These are phyloP conservation scores for Pholiota microspora DNA, from an alignment of 768 basidiomycete species.

Conservation along the genomic window DNA sequence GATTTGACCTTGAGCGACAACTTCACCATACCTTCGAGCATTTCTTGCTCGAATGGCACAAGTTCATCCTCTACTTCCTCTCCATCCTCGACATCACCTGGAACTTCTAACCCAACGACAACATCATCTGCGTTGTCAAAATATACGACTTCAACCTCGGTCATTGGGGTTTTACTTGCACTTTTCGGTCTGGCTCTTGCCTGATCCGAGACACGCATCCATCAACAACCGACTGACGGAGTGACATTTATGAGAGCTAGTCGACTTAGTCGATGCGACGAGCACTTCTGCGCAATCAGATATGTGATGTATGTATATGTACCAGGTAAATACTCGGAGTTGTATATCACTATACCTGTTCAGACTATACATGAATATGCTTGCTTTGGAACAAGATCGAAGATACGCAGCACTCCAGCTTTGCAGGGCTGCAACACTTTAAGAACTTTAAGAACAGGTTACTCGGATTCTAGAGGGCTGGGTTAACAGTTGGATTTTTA, in stretches of 20 bases:
- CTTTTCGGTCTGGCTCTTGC: conserved; percentile 3
- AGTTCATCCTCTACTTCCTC: conserved; percentile 6
- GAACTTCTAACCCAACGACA: not conserved
- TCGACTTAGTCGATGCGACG: not conserved
- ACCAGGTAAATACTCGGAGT: conserved; percentile 5
- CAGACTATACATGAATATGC: not conserved
- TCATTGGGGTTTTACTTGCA: not conserved
- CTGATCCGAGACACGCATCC: not conserved
- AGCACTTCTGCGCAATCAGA: not conserved
- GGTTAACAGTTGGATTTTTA: too few species aligned
- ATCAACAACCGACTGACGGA: not conserved
- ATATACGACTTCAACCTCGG: not conserved
- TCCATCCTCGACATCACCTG: not conserved
- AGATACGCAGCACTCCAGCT: not conserved
- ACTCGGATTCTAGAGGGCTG: not conserved
- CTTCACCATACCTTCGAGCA: conserved; percentile 44
- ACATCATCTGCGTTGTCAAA: conserved; percentile 1
- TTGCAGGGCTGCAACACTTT: not conserved
- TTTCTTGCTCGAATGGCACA: conserved; percentile 20
- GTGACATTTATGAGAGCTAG: conserved; percentile 1
- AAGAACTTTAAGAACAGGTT: not conserved
- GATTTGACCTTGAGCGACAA: conserved; percentile 68
- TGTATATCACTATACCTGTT: not conserved
- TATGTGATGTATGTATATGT: not conserved
- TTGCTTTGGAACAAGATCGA: not conserved